Base-by-base conservation (phyloP, 2,329 filamentous ascomycete species). In the Fusarium nygamai region DNA sequence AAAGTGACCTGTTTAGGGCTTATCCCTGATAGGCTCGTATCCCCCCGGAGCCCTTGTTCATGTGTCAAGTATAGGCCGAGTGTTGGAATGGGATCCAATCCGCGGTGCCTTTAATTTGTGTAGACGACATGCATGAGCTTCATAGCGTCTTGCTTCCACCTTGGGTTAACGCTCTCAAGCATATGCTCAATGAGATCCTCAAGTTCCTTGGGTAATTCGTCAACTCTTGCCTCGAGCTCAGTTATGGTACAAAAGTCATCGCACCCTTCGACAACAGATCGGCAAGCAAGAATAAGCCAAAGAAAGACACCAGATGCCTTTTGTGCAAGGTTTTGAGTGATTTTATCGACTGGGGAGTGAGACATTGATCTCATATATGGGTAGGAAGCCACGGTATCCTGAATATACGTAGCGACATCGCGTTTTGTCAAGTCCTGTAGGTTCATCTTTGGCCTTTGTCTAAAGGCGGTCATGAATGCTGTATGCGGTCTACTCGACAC, bases 1-100 rank as follows among this genome's bases (percentile, higher is more conserved):
- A 17, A 7, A 1, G 22, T 3, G 17, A 6, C 7, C 0, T 9
- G 22, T 5, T 5, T 17, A 2, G 14, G 5, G 0, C 7, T 16
- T 7, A 39, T 5, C 5, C 12, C 22, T 20, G 54, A 12, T 6
- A 24, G 13, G 5, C 4, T n/a, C 2, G 20, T 17, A 2, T 43
- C 29, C 17, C 2, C 8, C 0, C 17, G 11, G 2, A 58, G 17
- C 9, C 29, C 39, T 0, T 22, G 3, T 8, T 46, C n/a, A 7
- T 27, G 3, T 31, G 39, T 24, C 12, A 34, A 4, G 8, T 46
- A n/a, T 11, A 22, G 13, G 1, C 54, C 39, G 0, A 58, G 9
- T 0, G 54, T 58, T 8, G 31, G 39, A 34, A 58, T 22, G 5
- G 54, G n/a, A 2, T 22, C 54, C 6, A 34, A 5, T 24, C 9